Base-by-base conservation (phyloP, 1,284 basidiomycete species). In the Schizophyllum amplum region DNA sequence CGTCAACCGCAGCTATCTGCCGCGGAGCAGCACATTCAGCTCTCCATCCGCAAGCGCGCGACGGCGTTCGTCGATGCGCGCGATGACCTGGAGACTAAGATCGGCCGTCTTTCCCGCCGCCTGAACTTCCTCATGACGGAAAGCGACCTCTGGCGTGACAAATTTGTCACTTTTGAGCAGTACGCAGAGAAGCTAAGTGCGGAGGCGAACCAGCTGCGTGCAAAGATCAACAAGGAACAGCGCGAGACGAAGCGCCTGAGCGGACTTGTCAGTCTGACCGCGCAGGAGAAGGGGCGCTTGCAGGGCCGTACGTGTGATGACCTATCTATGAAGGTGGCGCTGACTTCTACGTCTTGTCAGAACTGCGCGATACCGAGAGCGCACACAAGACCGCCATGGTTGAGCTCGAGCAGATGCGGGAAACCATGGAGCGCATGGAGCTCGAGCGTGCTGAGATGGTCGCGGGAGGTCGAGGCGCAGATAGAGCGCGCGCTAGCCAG, bases 121-220 rank as follows among this genome's bases (percentile, higher is more conserved):
- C 80, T 94, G 62, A 93, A 94, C 72, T 94, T 94, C 76, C 75
- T 94, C 64, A 92, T 94, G 89, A 92, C 89, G 4, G 91, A 94
- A 71, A 86, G 84, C 15, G 91, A 94, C 67, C 75, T 94, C 49
- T 94, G 91, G 91, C 77, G 91, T 60, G 90, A 92, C 72, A 94
- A 94, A 69, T 94, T 94, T 64, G 89, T 93, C 48, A 90, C 90
- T 24, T 94, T 94, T 63, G 91, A 94, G 70, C 86, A 89, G 71
- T 92, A 94, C 65, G 92, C 92, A n/a, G 92, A 94, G 74, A 91
- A 91, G 68, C 75, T 94, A 51, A 92, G 90, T 64, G 80, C 78
- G 23, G 91, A 94, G 71, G 92, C 92, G 25, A 83, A 81, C 52
- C 91, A 93, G 58, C 73, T 94, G 58, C 77, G 91, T 57, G 68